Conservation (phyloP, 2,329 filamentous ascomycete genomes). For the Rhinocladiella similis region DNA sequence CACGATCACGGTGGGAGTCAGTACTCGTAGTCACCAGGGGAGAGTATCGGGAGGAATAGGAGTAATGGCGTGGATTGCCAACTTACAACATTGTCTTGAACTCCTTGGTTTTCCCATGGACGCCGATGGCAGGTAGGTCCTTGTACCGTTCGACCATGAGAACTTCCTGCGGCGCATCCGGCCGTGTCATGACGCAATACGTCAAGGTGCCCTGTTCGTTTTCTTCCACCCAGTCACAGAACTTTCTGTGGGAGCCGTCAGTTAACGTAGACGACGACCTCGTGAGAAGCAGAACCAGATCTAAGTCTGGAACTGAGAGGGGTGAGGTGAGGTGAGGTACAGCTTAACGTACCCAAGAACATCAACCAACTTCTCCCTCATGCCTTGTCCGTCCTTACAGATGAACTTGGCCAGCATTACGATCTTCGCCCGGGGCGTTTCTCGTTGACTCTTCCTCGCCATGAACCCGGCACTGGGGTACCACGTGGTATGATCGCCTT, state of each 20-base stretch:
- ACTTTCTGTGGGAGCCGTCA: conserved; percentile 14
- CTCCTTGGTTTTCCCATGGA: conserved; percentile 23
- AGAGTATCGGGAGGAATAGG: no score
- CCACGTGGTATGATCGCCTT: conserved; percentile 20
- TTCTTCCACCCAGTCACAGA: conserved; percentile 22
- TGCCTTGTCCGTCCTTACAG: conserved; percentile 20
- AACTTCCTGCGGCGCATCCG: conserved; percentile 21
- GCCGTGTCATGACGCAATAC: conserved; percentile 22
- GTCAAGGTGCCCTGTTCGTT: conserved; percentile 25
- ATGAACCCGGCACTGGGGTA: conserved; percentile 25
- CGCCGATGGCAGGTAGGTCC: conserved; percentile 20
- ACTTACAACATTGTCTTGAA: conserved; percentile 30
- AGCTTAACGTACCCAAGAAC: conserved; percentile 26
- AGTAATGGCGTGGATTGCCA: not conserved
- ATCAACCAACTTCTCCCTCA: conserved; percentile 19
- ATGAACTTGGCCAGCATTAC: conserved; percentile 28
- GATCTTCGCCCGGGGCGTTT: conserved; percentile 17
- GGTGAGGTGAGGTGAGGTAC: no score
- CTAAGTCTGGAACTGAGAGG: no score
- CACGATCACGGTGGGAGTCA: not conserved
- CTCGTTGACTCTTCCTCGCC: conserved; percentile 18
- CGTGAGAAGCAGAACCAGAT: no score
- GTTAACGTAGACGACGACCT: not conserved
- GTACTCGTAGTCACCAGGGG: no score
- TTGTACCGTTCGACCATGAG: conserved; percentile 27